Percentiles rank a stretch among this genome's conserved stretches.
These are phyloP conservation scores for Microbotryum scabiosae DNA, from an alignment of 1,284 basidiomycete species.

Conservation along the genomic window DNA sequence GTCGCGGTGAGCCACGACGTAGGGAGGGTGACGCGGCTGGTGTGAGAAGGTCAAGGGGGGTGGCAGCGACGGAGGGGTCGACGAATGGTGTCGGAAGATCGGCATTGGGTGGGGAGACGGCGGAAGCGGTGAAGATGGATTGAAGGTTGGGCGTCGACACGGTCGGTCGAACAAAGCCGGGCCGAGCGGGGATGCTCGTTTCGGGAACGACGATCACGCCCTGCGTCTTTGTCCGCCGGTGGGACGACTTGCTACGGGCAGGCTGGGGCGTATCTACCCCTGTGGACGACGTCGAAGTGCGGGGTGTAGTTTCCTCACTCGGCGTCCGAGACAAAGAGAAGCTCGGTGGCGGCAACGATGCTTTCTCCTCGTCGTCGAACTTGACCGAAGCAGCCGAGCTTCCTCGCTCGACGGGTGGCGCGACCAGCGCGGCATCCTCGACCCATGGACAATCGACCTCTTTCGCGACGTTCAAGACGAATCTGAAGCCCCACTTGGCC, in stretches of 20 bases:
- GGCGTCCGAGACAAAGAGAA: too few species aligned
- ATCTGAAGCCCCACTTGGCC: slow-evolving; percentile 62
- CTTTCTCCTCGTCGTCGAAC: slow-evolving; percentile 7
- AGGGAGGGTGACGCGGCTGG: not conserved
- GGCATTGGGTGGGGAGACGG: slow-evolving; percentile 35
- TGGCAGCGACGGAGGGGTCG: not conserved
- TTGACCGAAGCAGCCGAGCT: not conserved
- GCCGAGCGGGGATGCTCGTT: slow-evolving; percentile 6
- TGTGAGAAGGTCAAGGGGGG: not conserved
- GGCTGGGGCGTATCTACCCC: too few species aligned
- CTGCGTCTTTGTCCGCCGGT: slow-evolving; percentile 16
- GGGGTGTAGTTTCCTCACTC: slow-evolving; percentile 44
- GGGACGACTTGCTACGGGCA: not conserved
- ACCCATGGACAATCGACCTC: slow-evolving; percentile 67
- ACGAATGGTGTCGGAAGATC: slow-evolving; percentile 6
- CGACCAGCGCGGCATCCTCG: slow-evolving; percentile 5
- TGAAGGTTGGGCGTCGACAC: slow-evolving; percentile 59
- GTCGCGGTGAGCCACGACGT: slow-evolving; percentile 5
- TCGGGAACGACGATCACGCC: not conserved
- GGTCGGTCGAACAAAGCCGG: slow-evolving; percentile 42
- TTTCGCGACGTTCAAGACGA: slow-evolving; percentile 90
- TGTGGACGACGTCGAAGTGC: slow-evolving; percentile 18
- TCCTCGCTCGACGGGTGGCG: not conserved
- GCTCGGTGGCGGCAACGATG: too few species aligned
- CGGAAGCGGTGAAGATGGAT: slow-evolving; percentile 29